Evolutionary conservation across 75 land plant genomes (phyloP).

Genomic region (Pseudotsuga menziesii): DNA sequence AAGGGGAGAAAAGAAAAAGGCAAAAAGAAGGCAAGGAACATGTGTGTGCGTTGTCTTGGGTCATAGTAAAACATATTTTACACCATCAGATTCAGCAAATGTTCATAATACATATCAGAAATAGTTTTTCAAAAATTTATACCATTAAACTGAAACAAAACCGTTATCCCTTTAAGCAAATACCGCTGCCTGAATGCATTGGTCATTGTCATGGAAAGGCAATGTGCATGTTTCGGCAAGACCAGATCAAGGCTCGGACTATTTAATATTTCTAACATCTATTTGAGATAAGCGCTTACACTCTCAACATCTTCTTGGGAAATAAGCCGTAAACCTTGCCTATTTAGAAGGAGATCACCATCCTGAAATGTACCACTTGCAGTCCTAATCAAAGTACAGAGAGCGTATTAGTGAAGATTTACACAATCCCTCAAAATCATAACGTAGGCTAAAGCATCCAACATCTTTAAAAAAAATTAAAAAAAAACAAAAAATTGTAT

Average conservation of each 20-base stretch:
- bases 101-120: not conserved
- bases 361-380: slow-evolving; percentile 91
- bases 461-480: not conserved
- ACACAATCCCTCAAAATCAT: not conserved
- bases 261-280: not conserved
- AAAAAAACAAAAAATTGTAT: not conserved
- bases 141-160: not conserved
- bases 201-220: not conserved
- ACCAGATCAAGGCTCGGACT: not conserved
- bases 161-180: not conserved
- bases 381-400: slow-evolving; percentile 17
- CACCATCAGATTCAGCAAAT: not conserved
- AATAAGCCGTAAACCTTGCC: slow-evolving; percentile 66
- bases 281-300: slow-evolving; percentile 12
- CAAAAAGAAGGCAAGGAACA: too few species aligned
- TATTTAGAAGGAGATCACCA: slow-evolving; percentile 78
- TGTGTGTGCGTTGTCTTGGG: too few species aligned
- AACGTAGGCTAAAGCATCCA: not conserved
- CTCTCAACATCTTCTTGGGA: slow-evolving; percentile 43
- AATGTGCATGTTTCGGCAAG: not conserved
- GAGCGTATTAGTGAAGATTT: not conserved
- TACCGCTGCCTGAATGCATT: not conserved
- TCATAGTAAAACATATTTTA: too few species aligned
- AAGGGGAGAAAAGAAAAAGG: too few species aligned
- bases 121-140: not conserved